Evolutionary conservation across 2,329 filamentous ascomycete genomes (phyloP).

Genomic region (Tolypocladium inflatum): DNA sequence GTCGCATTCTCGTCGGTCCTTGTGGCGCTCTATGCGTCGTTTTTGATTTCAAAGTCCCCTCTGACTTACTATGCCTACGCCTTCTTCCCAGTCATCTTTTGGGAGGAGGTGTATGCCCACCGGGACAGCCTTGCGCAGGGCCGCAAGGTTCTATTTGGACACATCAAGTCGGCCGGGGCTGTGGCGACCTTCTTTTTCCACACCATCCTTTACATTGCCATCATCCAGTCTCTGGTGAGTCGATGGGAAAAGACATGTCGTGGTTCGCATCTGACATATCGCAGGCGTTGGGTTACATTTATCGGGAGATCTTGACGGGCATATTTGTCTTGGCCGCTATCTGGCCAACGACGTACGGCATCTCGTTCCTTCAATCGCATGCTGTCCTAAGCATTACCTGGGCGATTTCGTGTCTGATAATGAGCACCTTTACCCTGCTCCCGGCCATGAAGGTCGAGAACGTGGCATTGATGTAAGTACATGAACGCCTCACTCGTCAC

Average conservation of each 20-base stretch:
- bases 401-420: conserved; percentile 65
- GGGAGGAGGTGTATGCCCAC: conserved; percentile 86
- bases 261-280: conserved; percentile 1
- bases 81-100: conserved; percentile 88
- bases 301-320: conserved; percentile 75
- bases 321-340: conserved; percentile 67
- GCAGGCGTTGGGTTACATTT: conserved; percentile 84
- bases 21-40: conserved; percentile 67
- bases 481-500: conserved; percentile 14
- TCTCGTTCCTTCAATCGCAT: conserved; percentile 61
- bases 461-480: conserved; percentile 56
- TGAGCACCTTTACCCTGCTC: conserved; percentile 87
- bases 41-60: conserved; percentile 72
- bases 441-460: conserved; percentile 81
- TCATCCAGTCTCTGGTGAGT: conserved; percentile 70
- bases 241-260: not conserved
- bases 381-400: conserved; percentile 57
- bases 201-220: conserved; percentile 54
- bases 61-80: conserved; percentile 83
- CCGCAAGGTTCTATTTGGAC: conserved; percentile 55
- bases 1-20: conserved; percentile 67
- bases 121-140: conserved; percentile 61
- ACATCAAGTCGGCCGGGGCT: conserved; percentile 52
- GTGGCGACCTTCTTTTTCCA: conserved; percentile 54
- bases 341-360: conserved; percentile 71